Evolutionary conservation across 495 filamentous ascomycete species (phyloP).

Genomic region (Trichocladium uniseriatum): DNA sequence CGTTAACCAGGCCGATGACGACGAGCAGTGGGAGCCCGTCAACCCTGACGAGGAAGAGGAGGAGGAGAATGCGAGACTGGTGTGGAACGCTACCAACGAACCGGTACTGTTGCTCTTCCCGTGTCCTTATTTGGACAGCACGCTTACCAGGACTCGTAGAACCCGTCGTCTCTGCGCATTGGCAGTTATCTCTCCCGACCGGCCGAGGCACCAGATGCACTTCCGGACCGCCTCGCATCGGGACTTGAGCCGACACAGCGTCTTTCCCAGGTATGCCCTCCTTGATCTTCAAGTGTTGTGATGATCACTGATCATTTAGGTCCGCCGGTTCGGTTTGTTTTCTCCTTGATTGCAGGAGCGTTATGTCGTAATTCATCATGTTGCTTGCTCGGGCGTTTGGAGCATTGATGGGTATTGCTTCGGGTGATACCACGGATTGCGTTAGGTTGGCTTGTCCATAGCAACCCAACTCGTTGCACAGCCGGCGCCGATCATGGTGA

Average conservation of each 20-base stretch:
- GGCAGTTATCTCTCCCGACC: conserved; percentile 26
- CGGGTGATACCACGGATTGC: background rate
- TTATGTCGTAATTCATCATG: too few relatives aligned
- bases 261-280: conserved; percentile 44
- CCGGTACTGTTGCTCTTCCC: conserved; percentile 25
- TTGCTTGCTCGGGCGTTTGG: background rate
- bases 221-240: conserved; percentile 21
- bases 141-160: conserved; percentile 26
- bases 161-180: conserved; percentile 29
- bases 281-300: background rate
- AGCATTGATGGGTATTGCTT: background rate
- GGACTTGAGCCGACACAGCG: conserved; percentile 58
- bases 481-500: conserved; percentile 61
- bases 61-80: conserved; percentile 46
- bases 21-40: conserved; percentile 76
- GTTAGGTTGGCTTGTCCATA: conserved; percentile 24
- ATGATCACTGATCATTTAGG: conserved; percentile 25
- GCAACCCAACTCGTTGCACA: conserved; percentile 84
- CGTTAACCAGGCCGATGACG: conserved; percentile 55
- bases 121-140: too few relatives aligned
- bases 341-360: conserved; percentile 11
- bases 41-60: conserved; percentile 64
- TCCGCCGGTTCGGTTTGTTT: conserved; percentile 46
- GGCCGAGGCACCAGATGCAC: conserved; percentile 18
- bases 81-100: conserved; percentile 67